phyloP scores from a whole-genome alignment of 768 basidiomycete genomes.

The Brasilioporus rufonigricans region DNA sequence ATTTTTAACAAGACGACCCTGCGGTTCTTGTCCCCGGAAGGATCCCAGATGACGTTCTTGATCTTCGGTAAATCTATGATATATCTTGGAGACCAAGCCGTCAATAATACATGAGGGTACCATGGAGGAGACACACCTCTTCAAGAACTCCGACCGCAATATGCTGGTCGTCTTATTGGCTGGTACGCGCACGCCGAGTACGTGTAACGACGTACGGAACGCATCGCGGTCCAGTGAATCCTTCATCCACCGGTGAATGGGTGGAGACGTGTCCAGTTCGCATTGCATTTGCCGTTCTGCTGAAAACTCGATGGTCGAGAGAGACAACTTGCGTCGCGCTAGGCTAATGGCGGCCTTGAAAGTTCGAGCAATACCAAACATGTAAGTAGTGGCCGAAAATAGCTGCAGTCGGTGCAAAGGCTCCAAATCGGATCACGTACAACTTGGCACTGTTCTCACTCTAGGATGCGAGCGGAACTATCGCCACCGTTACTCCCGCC shows the following conservation, averaged over 20 bases:
- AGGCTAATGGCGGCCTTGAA: conserved; percentile 1
- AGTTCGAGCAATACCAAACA: conserved; percentile 16
- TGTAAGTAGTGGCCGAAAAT: background rate
- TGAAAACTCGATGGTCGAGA: conserved; percentile 1
- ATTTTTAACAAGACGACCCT: conserved; percentile 70
- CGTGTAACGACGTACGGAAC: conserved; percentile 63
- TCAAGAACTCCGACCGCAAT: conserved; percentile 56
- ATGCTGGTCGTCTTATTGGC: conserved; percentile 53
- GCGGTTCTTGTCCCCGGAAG: conserved; percentile 43
- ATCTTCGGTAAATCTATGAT: conserved; percentile 70
- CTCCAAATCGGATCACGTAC: too few species aligned
- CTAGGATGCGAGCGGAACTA: background rate
- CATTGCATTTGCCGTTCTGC: conserved; percentile 13
- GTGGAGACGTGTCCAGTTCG: conserved; percentile 41
- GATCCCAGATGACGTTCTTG: conserved; percentile 54
- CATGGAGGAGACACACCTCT: conserved; percentile 43
- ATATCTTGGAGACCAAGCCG: conserved; percentile 37
- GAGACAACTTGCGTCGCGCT: conserved; percentile 1
- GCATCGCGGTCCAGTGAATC: conserved; percentile 56
- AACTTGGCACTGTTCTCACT: too few species aligned
- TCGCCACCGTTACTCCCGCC: conserved; percentile 20
- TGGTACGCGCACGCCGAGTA: conserved; percentile 67
- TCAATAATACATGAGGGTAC: conserved; percentile 10
- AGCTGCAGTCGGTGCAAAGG: too few species aligned
- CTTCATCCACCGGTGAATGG: conserved; percentile 49